phyloP scores from a whole-genome alignment of 768 basidiomycete genomes.

The Boletus rex-veris region DNA sequence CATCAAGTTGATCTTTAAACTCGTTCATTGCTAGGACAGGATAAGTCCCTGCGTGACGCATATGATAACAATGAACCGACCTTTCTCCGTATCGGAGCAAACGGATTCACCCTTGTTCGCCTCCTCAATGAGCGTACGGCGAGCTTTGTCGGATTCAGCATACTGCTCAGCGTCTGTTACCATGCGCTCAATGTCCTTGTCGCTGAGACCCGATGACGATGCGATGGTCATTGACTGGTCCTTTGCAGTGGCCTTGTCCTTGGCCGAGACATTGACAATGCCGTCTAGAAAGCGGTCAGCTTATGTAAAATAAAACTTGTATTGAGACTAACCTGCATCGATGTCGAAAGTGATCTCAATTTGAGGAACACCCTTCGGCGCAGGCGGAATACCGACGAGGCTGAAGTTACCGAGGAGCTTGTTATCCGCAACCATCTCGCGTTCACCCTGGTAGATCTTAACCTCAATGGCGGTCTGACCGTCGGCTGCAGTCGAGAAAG shows the following conservation, averaged over 20 bases:
- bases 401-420: conserved; percentile 99
- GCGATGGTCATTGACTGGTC: conserved; percentile 97
- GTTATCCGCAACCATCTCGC: conserved; percentile 97
- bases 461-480: conserved; percentile 99
- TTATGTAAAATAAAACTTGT: neutral
- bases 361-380: conserved; percentile 72
- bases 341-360: conserved; percentile 94
- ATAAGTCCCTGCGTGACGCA: neutral
- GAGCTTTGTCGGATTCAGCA: conserved; percentile 89
- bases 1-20: conserved; percentile 96
- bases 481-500: conserved; percentile 98
- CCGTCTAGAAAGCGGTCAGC: conserved; percentile 50
- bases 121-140: conserved; percentile 88
- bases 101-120: conserved; percentile 96
- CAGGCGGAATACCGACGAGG: conserved; percentile 92
- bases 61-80: conserved; percentile 35
- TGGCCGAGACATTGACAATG: conserved; percentile 96
- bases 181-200: conserved; percentile 98
- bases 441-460: conserved; percentile 99
- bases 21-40: conserved; percentile 74
- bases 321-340: conserved; percentile 66
- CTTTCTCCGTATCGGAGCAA: conserved; percentile 93
- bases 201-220: conserved; percentile 92
- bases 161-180: conserved; percentile 90
- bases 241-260: conserved; percentile 89